Evolutionary conservation across 176 grass and related monocot genomes (phyloP).

Genomic region (Bothriochloa decipiens): DNA sequence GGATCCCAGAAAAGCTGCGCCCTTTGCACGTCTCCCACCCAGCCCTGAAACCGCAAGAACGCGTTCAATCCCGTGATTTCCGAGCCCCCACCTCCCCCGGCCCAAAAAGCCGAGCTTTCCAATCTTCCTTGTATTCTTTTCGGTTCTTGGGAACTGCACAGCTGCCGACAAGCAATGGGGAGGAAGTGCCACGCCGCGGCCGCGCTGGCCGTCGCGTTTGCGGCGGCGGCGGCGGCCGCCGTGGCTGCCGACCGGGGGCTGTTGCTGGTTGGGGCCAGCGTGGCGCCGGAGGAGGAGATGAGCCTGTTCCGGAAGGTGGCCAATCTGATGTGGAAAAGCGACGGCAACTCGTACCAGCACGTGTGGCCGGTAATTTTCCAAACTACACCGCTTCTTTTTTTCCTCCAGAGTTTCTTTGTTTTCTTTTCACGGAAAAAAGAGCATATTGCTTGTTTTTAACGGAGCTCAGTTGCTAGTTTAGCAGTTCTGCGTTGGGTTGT

Average conservation of each 20-base stretch:
- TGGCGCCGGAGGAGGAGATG: constrained; percentile 19
- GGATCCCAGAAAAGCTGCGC: constrained; percentile 6
- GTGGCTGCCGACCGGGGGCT: constrained; percentile 33
- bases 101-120: neutral
- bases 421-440: neutral
- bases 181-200: constrained; percentile 46
- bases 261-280: neutral
- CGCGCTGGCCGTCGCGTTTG: constrained; percentile 35
- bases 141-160: neutral
- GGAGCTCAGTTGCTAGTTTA: neutral
- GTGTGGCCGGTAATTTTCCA: constrained; percentile 74
- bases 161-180: constrained; percentile 29
- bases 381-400: neutral
- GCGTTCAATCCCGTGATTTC: constrained; percentile 13
- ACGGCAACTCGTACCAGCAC: constrained; percentile 61
- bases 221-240: neutral
- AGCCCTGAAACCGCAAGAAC: constrained; percentile 6
- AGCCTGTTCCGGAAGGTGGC: constrained; percentile 49
- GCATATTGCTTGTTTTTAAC: neutral
- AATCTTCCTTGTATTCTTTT: constrained; percentile 7
- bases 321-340: constrained; percentile 57
- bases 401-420: neutral
- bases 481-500: neutral
- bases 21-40: constrained; percentile 34
- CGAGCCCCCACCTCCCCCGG: neutral